phyloP scores from a whole-genome alignment of 352 stramenopile genomes.

The Phytophthora foliorum region DNA sequence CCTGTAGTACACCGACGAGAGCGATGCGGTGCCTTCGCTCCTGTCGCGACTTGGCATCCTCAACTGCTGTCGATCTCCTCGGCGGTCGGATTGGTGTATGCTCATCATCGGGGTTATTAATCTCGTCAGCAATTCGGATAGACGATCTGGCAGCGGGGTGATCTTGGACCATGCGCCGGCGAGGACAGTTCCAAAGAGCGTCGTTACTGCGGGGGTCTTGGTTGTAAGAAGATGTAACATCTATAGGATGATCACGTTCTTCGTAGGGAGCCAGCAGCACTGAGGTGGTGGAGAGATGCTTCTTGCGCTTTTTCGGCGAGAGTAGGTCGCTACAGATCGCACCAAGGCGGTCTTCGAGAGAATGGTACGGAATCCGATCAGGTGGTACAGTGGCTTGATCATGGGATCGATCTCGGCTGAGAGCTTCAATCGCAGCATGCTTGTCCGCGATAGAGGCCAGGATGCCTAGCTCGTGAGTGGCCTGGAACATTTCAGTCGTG shows the following conservation, averaged over 20 bases:
- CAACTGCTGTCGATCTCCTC: slow-evolving; percentile 14
- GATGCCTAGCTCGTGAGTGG: slow-evolving; percentile 70
- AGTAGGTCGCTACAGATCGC: slow-evolving; percentile 73
- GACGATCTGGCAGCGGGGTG: slow-evolving; percentile 69
- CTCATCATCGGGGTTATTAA: slow-evolving; percentile 23
- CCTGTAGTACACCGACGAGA: slow-evolving; percentile 68
- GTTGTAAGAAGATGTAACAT: slow-evolving; percentile 25
- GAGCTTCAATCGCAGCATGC: slow-evolving; percentile 59
- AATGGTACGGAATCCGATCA: slow-evolving; percentile 56
- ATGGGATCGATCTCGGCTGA: slow-evolving; percentile 26
- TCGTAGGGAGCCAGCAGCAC: slow-evolving; percentile 75
- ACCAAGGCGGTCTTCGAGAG: slow-evolving; percentile 53
- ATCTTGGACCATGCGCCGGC: slow-evolving; percentile 66
- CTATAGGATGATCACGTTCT: slow-evolving; percentile 26
- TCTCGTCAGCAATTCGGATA: slow-evolving; percentile 63
- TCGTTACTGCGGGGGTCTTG: slow-evolving; percentile 46
- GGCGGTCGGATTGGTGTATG: slow-evolving; percentile 3
- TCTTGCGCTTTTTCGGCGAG: slow-evolving; percentile 71
- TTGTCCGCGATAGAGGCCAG: slow-evolving; percentile 66
- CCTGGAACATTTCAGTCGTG: slow-evolving; percentile 54
- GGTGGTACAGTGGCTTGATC: slow-evolving; percentile 1
- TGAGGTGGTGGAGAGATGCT: slow-evolving; percentile 76
- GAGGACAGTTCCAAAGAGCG: slow-evolving; percentile 72
- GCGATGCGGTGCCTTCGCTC: slow-evolving; percentile 46
- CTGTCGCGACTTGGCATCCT: slow-evolving; percentile 30